Percentiles rank a stretch among this genome's conserved stretches.
Evolutionary conservation across 2,329 filamentous ascomycete species (phyloP).

Genomic region (Anisogramma anomala): DNA sequence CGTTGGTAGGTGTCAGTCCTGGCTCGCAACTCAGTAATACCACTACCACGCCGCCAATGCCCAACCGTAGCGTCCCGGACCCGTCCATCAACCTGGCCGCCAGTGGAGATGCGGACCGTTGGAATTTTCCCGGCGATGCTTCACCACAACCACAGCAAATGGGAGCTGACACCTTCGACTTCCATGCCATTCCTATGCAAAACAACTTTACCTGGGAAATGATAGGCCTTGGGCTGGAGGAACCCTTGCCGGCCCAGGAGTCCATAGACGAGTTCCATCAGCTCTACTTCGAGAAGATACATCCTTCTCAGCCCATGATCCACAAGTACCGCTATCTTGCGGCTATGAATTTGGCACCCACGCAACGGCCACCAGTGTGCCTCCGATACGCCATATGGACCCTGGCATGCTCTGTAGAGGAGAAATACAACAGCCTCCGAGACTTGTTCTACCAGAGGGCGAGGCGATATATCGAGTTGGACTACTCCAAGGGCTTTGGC

Average conservation of each 20-base stretch:
- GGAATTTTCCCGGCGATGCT: slow-evolving; percentile 44
- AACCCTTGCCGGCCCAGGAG: slow-evolving; percentile 46
- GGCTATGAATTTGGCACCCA: slow-evolving; percentile 79
- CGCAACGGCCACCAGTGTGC: slow-evolving; percentile 74
- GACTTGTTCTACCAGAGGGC: slow-evolving; percentile 83
- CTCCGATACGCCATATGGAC: slow-evolving; percentile 94
- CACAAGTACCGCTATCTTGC: slow-evolving; percentile 80
- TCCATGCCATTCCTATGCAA: slow-evolving; percentile 40
- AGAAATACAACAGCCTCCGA: slow-evolving; percentile 69
- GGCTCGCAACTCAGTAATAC: slow-evolving; percentile 23
- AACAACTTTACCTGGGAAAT: slow-evolving; percentile 69
- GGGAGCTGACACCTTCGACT: slow-evolving; percentile 46
- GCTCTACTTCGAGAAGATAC: slow-evolving; percentile 83
- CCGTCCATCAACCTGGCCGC: slow-evolving; percentile 34
- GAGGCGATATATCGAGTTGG: slow-evolving; percentile 78
- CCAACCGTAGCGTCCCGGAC: slow-evolving; percentile 32
- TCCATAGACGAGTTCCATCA: slow-evolving; percentile 75
- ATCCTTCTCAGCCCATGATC: slow-evolving; percentile 77
- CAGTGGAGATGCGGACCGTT: slow-evolving; percentile 40
- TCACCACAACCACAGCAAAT: slow-evolving; percentile 29
- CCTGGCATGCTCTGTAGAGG: slow-evolving; percentile 72
- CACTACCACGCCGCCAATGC: slow-evolving; percentile 20
- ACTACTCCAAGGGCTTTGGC: slow-evolving; percentile 86
- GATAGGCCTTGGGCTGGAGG: slow-evolving; percentile 48
- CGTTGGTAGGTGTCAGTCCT: slow-evolving; percentile 18